phyloP scores from a whole-genome alignment of 1,139 yeast species.

The Hansenula sp. region DNA sequence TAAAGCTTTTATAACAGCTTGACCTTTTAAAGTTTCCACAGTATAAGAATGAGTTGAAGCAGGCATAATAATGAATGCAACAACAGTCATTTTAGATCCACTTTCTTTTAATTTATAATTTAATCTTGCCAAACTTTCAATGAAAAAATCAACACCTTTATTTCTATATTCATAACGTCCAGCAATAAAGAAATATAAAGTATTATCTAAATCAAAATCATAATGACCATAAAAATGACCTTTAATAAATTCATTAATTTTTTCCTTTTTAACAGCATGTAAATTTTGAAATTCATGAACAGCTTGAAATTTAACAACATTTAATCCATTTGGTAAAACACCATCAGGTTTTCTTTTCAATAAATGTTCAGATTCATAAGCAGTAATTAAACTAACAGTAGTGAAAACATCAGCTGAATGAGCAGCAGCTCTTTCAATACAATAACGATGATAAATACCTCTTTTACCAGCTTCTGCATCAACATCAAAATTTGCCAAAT shows the following conservation, averaged over 20 bases:
- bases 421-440: slow-evolving; percentile 95
- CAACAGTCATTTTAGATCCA: slow-evolving; percentile 87
- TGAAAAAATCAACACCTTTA: slow-evolving; percentile 94
- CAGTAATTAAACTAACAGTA: slow-evolving; percentile 95
- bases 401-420: slow-evolving; percentile 97
- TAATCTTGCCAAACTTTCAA: slow-evolving; percentile 88
- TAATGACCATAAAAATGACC: slow-evolving; percentile 98
- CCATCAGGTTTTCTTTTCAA: slow-evolving; percentile 97
- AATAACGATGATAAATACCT: slow-evolving; percentile 95
- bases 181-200: slow-evolving; percentile 91
- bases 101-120: slow-evolving; percentile 80
- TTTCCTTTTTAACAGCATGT: slow-evolving; percentile 88
- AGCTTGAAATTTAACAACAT: slow-evolving; percentile 94
- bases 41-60: slow-evolving; percentile 92
- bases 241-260: slow-evolving; percentile 88
- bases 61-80: slow-evolving; percentile 98
- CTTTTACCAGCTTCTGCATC: slow-evolving; percentile 98
- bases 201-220: slow-evolving; percentile 91
- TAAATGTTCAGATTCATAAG: slow-evolving; percentile 89
- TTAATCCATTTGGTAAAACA: slow-evolving; percentile 92
- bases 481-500: slow-evolving; percentile 84
- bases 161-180: slow-evolving; percentile 97
- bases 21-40: slow-evolving; percentile 93
- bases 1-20: slow-evolving; percentile 89
- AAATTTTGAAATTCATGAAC: slow-evolving; percentile 97